Base-by-base conservation (phyloP, 139 green algal species). In the Diplosphaera chodatii region DNA sequence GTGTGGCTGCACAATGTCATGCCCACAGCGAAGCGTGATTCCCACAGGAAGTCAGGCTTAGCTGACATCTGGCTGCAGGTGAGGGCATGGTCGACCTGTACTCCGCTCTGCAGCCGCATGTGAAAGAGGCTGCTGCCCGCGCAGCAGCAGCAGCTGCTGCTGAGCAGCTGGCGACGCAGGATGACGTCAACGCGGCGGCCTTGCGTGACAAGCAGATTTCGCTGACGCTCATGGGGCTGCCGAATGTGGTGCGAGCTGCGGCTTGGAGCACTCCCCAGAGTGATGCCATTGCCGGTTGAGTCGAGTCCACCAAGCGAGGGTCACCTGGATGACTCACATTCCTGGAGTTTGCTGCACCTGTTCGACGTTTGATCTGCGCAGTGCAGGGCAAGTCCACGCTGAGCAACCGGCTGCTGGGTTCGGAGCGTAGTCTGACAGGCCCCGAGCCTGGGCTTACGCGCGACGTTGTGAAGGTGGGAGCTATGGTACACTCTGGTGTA, bases 1-100 rank as follows among this genome's bases (percentile, higher is more conserved):
- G n/a, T n/a, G n/a, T n/a, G n/a, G n/a, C n/a, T n/a, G n/a, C n/a
- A n/a, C n/a, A n/a, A n/a, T n/a, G n/a, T n/a, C n/a, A n/a, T n/a
- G n/a, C n/a, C n/a, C n/a, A n/a, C n/a, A n/a, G n/a, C n/a, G n/a
- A n/a, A n/a, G n/a, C n/a, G n/a, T n/a, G n/a, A n/a, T n/a, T n/a
- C n/a, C n/a, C n/a, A n/a, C n/a, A n/a, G n/a, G n/a, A n/a, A n/a
- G n/a, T n/a, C n/a, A n/a, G n/a, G n/a, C n/a, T n/a, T n/a, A n/a
- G n/a, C n/a, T n/a, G n/a, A n/a, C n/a, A n/a, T n/a, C n/a, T n/a
- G n/a, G n/a, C n/a, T n/a, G 10, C 56, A 66, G 83, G 93, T 0
- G 91, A 98, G 71, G 94, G 92, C 48, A 88, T 97, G 83, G 80
- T 79, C 0, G 92, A 97, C 37, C 83, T 97, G 32, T 97, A 92